These are phyloP conservation scores for Lolium perenne DNA, from an alignment of 176 grass and related monocot species.

Conservation along the genomic window DNA sequence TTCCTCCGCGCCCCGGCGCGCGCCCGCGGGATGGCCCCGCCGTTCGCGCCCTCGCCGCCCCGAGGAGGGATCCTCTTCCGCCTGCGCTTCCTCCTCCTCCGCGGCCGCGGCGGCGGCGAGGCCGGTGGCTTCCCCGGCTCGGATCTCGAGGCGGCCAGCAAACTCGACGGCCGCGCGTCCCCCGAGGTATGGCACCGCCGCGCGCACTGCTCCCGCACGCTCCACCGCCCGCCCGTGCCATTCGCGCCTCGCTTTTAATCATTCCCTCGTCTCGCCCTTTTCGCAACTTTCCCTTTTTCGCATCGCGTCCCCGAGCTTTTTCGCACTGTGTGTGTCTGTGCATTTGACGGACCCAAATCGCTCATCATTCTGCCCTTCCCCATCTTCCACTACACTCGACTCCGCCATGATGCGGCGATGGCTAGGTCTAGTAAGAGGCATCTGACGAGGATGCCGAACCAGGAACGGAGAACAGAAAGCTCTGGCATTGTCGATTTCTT, in stretches of 20 bases:
- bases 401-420: slow-evolving; percentile 26
- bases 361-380: slow-evolving; percentile 45
- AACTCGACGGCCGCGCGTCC: slow-evolving; percentile 46
- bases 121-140: not conserved
- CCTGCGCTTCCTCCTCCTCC: slow-evolving; percentile 36
- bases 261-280: slow-evolving; percentile 55
- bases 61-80: slow-evolving; percentile 37
- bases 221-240: not conserved
- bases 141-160: slow-evolving; percentile 64
- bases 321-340: slow-evolving; percentile 11
- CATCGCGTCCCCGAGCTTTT: slow-evolving; percentile 48
- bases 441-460: slow-evolving; percentile 27
- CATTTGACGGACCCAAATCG: slow-evolving; percentile 38
- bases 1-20: slow-evolving; percentile 61
- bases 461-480: slow-evolving; percentile 23
- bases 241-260: slow-evolving; percentile 38
- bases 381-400: slow-evolving; percentile 12
- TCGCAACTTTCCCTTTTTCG: slow-evolving; percentile 43
- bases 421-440: not conserved
- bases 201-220: slow-evolving; percentile 45
- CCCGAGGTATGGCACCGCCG: slow-evolving; percentile 46
- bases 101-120: not conserved
- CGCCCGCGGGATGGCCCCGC: slow-evolving; percentile 20
- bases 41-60: not conserved
- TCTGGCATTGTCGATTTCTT: slow-evolving; percentile 21